Evolutionary conservation across 2,329 filamentous ascomycete species (phyloP).

Genomic region (Monosporascus sp.): DNA sequence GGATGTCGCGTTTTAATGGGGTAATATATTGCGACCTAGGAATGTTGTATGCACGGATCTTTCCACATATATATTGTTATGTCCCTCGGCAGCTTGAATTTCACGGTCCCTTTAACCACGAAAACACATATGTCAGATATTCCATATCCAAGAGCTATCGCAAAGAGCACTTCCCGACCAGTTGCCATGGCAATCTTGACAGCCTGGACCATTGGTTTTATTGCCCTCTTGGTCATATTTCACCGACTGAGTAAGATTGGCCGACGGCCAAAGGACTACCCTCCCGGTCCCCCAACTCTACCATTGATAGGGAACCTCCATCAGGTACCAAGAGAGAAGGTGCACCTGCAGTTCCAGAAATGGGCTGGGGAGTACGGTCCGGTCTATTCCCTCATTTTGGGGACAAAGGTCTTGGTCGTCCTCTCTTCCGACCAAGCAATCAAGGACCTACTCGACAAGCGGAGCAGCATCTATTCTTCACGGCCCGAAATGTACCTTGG

Average conservation of each 20-base stretch:
- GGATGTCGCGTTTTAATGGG: too few relatives aligned
- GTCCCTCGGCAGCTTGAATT: too few relatives aligned
- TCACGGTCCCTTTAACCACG: too few relatives aligned
- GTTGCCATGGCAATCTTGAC: background rate
- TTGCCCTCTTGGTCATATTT: background rate
- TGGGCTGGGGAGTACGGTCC: slow-evolving; percentile 49
- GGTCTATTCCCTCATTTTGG: slow-evolving; percentile 45
- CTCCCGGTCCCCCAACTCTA: slow-evolving; percentile 45
- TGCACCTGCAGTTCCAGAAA: slow-evolving; percentile 41
- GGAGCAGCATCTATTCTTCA: slow-evolving; percentile 43
- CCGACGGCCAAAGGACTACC: slow-evolving; percentile 29
- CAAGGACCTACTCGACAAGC: slow-evolving; percentile 47
- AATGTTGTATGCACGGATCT: too few relatives aligned
- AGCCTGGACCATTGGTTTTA: background rate
- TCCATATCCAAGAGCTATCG: too few relatives aligned
- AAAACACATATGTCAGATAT: too few relatives aligned
- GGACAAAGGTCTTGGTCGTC: slow-evolving; percentile 41
- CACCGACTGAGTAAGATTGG: slow-evolving; percentile 13
- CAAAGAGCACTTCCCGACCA: too few relatives aligned
- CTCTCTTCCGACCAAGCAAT: slow-evolving; percentile 38
- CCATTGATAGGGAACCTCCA: slow-evolving; percentile 48
- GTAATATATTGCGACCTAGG: too few relatives aligned
- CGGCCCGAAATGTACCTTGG: slow-evolving; percentile 38
- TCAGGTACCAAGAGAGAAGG: slow-evolving; percentile 36
- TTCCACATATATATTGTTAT: too few relatives aligned